Evolutionary conservation across 2,329 filamentous ascomycete species (phyloP), one percentile per base, ranked within the genome.

Genomic region (Botrytis galanthina): DNA sequence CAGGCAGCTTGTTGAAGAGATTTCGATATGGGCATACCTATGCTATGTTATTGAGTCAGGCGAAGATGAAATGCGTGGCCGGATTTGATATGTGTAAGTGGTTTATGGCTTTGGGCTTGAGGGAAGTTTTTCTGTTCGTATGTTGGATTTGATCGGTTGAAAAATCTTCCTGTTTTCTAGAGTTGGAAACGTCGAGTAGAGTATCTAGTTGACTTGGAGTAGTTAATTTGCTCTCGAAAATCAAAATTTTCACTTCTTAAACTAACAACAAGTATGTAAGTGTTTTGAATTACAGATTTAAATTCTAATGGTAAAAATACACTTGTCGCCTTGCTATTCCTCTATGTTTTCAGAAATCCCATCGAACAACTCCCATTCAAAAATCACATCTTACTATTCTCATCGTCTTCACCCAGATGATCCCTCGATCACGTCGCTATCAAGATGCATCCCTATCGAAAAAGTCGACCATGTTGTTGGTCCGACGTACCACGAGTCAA

Each of bases 371-470:
- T 42, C 7, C 42, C 14, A 6, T 42, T 1, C 39, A 14, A 60
- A 22, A 37, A 22, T 26, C 9, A 60, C 18, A 37, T 12, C 9
- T 7, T 6, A 14, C 20, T 8, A 37, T 22, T 35, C 32, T 26
- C 4, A 1, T 9, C 22, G 22, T n/a, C 1, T 7, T 39, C 1
- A 1, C 22, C 22, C 22, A 39, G n/a, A 12, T 4, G 6, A 8
- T 16, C 39, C 35, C n/a, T 61, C 12, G 3, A 39, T 37, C 35
- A 18, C 22, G 1, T 37, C 35, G 12, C 20, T 2, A 37, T 37
- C 12, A n/a, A 7, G 4, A 51, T n/a, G 26, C 16, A n/a, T 54
- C 48, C 7, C 12, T 16, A n/a, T 54, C 26, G 14, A 16, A 3
- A 7, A n/a, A n/a, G 12, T n/a, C 10, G 14, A 54, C 22, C 12